Evolutionary conservation across 2,329 filamentous ascomycete genomes (phyloP).

Genomic region (Nemania abortiva): DNA sequence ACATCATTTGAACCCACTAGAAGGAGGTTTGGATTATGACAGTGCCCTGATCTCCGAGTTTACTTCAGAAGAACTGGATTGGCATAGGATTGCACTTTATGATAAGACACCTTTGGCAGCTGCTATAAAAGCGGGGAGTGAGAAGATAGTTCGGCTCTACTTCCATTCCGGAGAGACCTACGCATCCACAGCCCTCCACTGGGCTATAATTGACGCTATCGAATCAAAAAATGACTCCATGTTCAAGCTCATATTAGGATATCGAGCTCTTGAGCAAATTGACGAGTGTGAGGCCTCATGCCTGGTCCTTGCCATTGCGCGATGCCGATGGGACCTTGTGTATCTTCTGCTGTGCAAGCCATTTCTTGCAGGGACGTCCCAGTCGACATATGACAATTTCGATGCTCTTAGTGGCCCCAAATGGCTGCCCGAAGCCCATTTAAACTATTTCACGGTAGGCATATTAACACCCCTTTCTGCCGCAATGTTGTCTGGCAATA

Average conservation of each 20-base stretch:
- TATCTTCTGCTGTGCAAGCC: neutral
- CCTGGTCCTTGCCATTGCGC: constrained; percentile 1
- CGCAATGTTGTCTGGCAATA: neutral
- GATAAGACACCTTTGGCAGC: neutral
- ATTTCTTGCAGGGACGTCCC: neutral
- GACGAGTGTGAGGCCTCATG: constrained; percentile 11
- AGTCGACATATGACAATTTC: neutral
- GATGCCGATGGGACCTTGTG: neutral
- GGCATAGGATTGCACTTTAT: too few relatives aligned
- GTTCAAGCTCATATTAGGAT: neutral
- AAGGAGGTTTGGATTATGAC: neutral
- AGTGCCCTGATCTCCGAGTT: neutral
- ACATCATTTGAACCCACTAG: constrained; percentile 7
- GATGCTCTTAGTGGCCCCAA: neutral
- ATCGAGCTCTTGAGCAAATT: neutral
- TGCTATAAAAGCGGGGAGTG: neutral
- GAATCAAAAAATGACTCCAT: neutral
- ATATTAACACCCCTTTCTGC: neutral
- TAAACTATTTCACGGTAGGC: neutral
- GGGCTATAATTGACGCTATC: neutral
- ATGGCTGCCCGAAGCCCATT: too few relatives aligned
- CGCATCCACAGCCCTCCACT: neutral
- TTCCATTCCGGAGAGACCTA: neutral
- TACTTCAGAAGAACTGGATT: neutral
- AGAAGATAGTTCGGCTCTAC: neutral